Evolutionary conservation across 345 rosid genomes (phyloP).

Genomic region (Rhodamnia argentea): DNA sequence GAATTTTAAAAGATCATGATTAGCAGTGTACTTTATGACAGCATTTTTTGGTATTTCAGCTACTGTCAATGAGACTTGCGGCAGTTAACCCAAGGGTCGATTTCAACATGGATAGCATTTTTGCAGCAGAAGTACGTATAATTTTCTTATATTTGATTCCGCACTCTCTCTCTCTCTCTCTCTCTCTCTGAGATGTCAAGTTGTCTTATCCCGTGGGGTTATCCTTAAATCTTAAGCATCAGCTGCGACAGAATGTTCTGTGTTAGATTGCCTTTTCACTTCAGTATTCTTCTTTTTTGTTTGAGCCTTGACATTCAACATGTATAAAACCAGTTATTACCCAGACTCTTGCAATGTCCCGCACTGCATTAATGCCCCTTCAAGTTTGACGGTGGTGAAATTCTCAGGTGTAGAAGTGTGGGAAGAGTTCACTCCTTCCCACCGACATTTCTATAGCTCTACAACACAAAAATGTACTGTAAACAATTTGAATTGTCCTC

Average conservation of each 20-base stretch:
- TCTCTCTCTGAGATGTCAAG: neutral
- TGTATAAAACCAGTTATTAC: neutral
- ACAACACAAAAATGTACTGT: neutral
- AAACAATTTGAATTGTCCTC: neutral
- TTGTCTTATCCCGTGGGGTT: neutral
- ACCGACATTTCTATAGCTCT: neutral
- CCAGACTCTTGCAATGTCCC: neutral
- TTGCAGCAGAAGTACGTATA: constrained; percentile 75
- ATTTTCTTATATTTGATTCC: neutral
- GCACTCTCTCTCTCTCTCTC: neutral
- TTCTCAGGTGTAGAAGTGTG: neutral
- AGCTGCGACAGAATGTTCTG: neutral
- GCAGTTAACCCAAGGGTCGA: constrained; percentile 75
- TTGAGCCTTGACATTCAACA: neutral
- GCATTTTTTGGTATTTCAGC: constrained; percentile 36
- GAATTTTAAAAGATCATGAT: neutral
- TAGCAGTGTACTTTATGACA: neutral
- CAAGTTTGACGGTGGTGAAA: neutral
- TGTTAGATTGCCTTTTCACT: neutral
- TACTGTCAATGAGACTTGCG: constrained; percentile 95
- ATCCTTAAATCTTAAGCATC: neutral
- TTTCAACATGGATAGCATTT: constrained; percentile 57
- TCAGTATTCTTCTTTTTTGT: neutral
- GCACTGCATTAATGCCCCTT: neutral
- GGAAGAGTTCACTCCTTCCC: neutral